Evolutionary conservation across 2,329 filamentous ascomycete genomes (phyloP), one percentile per base, ranked within the genome.

Genomic region (Thyridium curvatum): DNA sequence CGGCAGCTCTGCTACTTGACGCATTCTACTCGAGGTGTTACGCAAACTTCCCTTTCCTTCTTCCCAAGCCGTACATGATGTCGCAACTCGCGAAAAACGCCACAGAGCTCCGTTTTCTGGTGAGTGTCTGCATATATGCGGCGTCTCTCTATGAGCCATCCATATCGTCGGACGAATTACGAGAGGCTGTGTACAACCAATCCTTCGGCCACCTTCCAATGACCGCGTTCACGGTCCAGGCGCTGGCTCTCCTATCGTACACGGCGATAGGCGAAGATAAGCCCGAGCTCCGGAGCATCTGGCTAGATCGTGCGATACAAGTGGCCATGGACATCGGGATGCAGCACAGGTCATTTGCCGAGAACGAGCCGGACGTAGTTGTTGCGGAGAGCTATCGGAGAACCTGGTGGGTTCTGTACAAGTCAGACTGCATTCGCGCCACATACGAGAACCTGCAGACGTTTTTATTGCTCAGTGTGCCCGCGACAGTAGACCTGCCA

Each of bases 341-440:
- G 54, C 54, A 61, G 29, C 53, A 49, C 15, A 58, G 52, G 37
- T 26, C 45, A 3, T 60, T 59, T 34, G 56, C 56, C 14, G 52
- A 58, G 30, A 43, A 51, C 28, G 55, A 56, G 18, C 38, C 49
- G n/a, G 55, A 63, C 46, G 44, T 53, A 4, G 51, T 66, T 6
- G 46, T 64, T 26, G 61, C 57, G 3, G 64, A 67, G 47, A 64
- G 61, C 33, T 65, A 58, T 49, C 53, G 64, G 39, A 57, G 64
- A 29, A 66, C 62, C 5, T 66, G 59, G 47, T 67, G 62, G 61
- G 55, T 52, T 12, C 42, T 66, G n/a, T 64, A 55, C 38, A 49
- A 59, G 14, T 52, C 54, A 31, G 46, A 54, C 33, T 50, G 46
- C 31, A 44, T 50, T 37, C 47, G 52, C 14, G 41, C 41, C 7